Evolutionary conservation across 306 rosid genomes (phyloP).

Genomic region (Arachis hypogaea): DNA sequence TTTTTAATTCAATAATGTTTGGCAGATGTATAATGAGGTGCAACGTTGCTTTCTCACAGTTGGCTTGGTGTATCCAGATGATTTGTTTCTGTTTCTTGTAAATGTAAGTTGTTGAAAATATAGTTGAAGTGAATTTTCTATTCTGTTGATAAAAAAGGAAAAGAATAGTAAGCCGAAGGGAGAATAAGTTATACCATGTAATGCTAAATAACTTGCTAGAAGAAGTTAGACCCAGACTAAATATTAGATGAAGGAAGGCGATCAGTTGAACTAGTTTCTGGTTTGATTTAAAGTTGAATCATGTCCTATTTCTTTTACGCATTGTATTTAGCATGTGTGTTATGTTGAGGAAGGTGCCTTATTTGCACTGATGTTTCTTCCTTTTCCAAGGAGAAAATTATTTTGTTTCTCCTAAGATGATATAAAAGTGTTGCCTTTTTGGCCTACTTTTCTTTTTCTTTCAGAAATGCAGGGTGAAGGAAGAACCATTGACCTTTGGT

Average conservation of each 20-base stretch:
- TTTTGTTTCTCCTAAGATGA: slow-evolving; percentile 28
- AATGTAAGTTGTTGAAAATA: slow-evolving; percentile 63
- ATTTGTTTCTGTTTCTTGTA: slow-evolving; percentile 79
- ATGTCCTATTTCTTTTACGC: slow-evolving; percentile 1
- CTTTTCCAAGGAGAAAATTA: slow-evolving; percentile 7
- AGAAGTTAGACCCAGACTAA: slow-evolving; percentile 8
- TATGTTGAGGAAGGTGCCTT: slow-evolving; percentile 21
- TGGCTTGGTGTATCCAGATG: slow-evolving; percentile 90
- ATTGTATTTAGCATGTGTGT: slow-evolving; percentile 8
- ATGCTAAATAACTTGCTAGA: slow-evolving; percentile 19
- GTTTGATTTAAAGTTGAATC: neutral
- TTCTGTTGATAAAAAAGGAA: slow-evolving; percentile 25
- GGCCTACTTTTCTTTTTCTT: slow-evolving; percentile 25
- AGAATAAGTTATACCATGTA: slow-evolving; percentile 19
- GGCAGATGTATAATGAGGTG: slow-evolving; percentile 92
- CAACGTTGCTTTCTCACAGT: slow-evolving; percentile 95
- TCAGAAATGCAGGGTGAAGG: slow-evolving; percentile 93
- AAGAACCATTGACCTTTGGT: slow-evolving; percentile 81
- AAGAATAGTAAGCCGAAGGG: slow-evolving; percentile 18
- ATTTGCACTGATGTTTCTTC: slow-evolving; percentile 12
- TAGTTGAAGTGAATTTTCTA: neutral
- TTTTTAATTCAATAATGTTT: slow-evolving; percentile 34
- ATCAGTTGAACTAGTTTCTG: neutral
- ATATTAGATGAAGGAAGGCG: slow-evolving; percentile 10
- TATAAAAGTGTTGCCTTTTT: slow-evolving; percentile 12